Percentiles rank a stretch among this genome's conserved stretches.
Evolutionary conservation across 2,329 filamentous ascomycete species (phyloP).

Genomic region (Colletotrichum tabaci): DNA sequence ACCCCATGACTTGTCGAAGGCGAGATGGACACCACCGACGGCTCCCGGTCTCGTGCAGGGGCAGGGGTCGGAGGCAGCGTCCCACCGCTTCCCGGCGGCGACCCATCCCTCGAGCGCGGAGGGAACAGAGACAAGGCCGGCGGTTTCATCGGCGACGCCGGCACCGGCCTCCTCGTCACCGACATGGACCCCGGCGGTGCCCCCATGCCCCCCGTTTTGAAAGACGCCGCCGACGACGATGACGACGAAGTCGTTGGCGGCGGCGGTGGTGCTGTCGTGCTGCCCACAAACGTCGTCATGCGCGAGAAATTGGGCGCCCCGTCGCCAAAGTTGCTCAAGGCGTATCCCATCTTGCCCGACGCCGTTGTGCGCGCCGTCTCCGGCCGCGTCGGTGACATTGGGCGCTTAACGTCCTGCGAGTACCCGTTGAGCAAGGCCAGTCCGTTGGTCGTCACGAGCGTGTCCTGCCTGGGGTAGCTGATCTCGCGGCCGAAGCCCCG

Average conservation of each 20-base stretch:
- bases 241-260: too few relatives aligned
- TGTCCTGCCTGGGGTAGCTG: constrained; percentile 46
- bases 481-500: constrained; percentile 36
- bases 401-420: constrained; percentile 46
- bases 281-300: constrained; percentile 27
- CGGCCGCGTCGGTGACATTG: constrained; percentile 30
- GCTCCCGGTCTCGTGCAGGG: not conserved
- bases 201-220: constrained; percentile 7
- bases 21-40: not conserved
- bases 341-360: constrained; percentile 27
- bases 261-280: constrained; percentile 2
- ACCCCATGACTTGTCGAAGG: not conserved
- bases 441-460: constrained; percentile 39
- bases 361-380: constrained; percentile 41
- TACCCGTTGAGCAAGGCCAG: constrained; percentile 41
- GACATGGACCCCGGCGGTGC: constrained; percentile 18
- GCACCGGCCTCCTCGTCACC: constrained; percentile 24
- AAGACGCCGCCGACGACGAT: too few relatives aligned
- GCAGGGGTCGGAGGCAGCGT: constrained; percentile 26
- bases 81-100: not conserved
- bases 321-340: constrained; percentile 28
- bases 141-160: constrained; percentile 36
- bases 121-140: constrained; percentile 32
- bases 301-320: constrained; percentile 33
- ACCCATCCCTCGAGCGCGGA: constrained; percentile 21